Percentiles rank a stretch among this genome's conserved stretches.
phyloP scores from a whole-genome alignment of 179 eudicot genomes.

The Spergularia azorica region DNA sequence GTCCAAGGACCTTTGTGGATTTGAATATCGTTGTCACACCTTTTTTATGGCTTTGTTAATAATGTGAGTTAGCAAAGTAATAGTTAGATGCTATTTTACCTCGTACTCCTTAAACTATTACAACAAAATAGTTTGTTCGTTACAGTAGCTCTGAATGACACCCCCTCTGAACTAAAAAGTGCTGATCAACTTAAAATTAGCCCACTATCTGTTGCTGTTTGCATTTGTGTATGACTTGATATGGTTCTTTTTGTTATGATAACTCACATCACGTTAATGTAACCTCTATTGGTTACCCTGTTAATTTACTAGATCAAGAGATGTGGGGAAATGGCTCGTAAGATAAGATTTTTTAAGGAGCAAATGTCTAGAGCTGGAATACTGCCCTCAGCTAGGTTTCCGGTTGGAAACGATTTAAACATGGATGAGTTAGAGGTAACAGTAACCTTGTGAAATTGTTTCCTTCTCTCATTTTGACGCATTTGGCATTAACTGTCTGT shows the following conservation, averaged over 20 bases:
- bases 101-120: not conserved
- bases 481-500: constrained; percentile 10
- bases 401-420: constrained; percentile 34
- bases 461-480: constrained; percentile 6
- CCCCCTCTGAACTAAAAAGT: not conserved
- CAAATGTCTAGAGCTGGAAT: constrained; percentile 69
- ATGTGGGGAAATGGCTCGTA: constrained; percentile 85
- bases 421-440: constrained; percentile 78
- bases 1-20: not conserved
- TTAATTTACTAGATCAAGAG: constrained; percentile 57
- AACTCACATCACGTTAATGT: not conserved
- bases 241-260: not conserved
- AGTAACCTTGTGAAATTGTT: not conserved
- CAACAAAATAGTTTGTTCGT: not conserved
- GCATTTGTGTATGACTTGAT: constrained; percentile 1
- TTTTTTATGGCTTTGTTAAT: not conserved
- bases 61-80: not conserved
- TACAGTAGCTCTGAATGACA: not conserved
- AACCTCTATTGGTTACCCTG: not conserved
- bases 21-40: no score
- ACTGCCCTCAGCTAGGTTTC: constrained; percentile 45
- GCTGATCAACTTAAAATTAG: not conserved
- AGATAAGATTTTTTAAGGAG: constrained; percentile 63
- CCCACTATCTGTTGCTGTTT: constrained; percentile 2
- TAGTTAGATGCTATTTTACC: not conserved